Conservation (phyloP, 306 rosid species). For the Argentina anserina region DNA sequence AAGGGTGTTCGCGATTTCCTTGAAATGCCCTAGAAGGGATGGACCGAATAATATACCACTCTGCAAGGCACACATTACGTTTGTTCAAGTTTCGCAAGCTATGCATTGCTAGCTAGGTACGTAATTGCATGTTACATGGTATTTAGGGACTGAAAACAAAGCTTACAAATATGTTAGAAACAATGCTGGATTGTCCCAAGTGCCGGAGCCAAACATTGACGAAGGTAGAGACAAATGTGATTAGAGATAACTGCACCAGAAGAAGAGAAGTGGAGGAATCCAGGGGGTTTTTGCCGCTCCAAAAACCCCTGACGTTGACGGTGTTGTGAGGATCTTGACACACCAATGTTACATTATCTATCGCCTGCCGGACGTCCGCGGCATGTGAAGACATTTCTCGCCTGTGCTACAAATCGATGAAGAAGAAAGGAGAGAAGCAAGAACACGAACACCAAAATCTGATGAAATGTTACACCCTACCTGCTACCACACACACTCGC, state of each 20-base stretch:
- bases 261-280: slow-evolving; percentile 44
- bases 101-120: not conserved
- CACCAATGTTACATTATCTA: slow-evolving; percentile 29
- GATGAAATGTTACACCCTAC: not conserved
- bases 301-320: not conserved
- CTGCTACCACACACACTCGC: not conserved
- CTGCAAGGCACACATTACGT: slow-evolving; percentile 22
- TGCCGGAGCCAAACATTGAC: slow-evolving; percentile 37
- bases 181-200: slow-evolving; percentile 59
- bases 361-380: not conserved
- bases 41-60: slow-evolving; percentile 62
- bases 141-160: slow-evolving; percentile 1
- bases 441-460: not conserved
- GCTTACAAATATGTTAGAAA: slow-evolving; percentile 69
- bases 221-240: slow-evolving; percentile 31
- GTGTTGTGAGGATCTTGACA: slow-evolving; percentile 36
- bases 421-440: not conserved
- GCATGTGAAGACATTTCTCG: not conserved
- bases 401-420: not conserved
- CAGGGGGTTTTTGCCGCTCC: slow-evolving; percentile 26
- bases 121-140: not conserved
- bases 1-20: slow-evolving; percentile 10
- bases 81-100: not conserved
- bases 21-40: slow-evolving; percentile 39
- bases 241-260: slow-evolving; percentile 45